Evolutionary conservation across 1,284 basidiomycete genomes (phyloP).

Genomic region (Ceratobasidium sp.): DNA sequence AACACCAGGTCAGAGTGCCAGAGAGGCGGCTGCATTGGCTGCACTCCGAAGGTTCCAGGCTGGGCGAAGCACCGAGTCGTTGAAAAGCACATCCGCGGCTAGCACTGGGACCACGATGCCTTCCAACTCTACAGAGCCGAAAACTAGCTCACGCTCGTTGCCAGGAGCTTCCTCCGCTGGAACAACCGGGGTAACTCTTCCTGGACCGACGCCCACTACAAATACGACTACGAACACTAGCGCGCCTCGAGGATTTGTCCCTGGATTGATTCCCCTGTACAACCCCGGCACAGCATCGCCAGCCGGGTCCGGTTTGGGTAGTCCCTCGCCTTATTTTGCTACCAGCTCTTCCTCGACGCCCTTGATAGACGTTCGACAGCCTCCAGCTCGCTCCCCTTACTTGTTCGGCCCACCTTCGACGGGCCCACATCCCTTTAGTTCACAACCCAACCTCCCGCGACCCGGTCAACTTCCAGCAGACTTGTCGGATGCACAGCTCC

Average conservation of each 20-base stretch:
- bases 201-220: constrained; percentile 3
- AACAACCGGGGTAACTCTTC: not conserved
- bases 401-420: not conserved
- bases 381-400: constrained; percentile 30
- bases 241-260: constrained; percentile 46
- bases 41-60: constrained; percentile 49
- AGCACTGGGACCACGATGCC: not conserved
- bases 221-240: not conserved
- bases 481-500: constrained; percentile 65
- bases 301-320: not conserved
- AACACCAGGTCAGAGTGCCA: constrained; percentile 40
- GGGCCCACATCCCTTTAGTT: constrained; percentile 34
- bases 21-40: constrained; percentile 51
- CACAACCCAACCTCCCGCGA: constrained; percentile 44
- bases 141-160: constrained; percentile 5
- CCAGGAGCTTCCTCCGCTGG: not conserved
- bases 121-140: not conserved
- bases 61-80: constrained; percentile 27
- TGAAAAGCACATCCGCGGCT: constrained; percentile 14
- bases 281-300: constrained; percentile 46
- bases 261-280: constrained; percentile 62
- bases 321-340: constrained; percentile 22
- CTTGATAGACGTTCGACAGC: constrained; percentile 12
- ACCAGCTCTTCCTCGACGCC: constrained; percentile 18
- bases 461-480: constrained; percentile 54